These are phyloP conservation scores for Sarcomyxa edulis DNA, from an alignment of 768 basidiomycete species.

Conservation along the genomic window DNA sequence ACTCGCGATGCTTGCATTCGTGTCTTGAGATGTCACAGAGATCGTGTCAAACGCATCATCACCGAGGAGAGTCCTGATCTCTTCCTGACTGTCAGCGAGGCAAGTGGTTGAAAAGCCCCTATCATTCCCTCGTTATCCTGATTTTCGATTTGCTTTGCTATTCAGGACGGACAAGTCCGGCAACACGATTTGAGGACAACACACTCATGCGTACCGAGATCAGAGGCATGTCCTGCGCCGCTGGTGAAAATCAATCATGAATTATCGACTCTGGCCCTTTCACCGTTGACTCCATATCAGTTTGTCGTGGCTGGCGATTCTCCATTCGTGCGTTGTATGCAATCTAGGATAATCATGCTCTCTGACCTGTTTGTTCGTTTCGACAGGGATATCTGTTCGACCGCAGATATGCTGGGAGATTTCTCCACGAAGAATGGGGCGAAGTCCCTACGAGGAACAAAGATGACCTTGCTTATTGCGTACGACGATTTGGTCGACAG, in stretches of 20 bases:
- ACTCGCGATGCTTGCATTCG: slow-evolving; percentile 44
- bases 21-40: slow-evolving; percentile 62
- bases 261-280: slow-evolving; percentile 70
- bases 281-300: slow-evolving; percentile 75
- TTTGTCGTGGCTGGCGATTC: slow-evolving; percentile 83
- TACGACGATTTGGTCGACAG: slow-evolving; percentile 68
- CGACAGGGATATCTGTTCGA: slow-evolving; percentile 78
- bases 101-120: slow-evolving; percentile 26
- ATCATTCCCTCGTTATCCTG: background rate
- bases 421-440: slow-evolving; percentile 69
- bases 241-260: slow-evolving; percentile 61
- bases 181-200: slow-evolving; percentile 78
- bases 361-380: slow-evolving; percentile 4
- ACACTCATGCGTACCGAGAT: slow-evolving; percentile 49
- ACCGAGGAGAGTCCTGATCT: slow-evolving; percentile 74
- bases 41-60: slow-evolving; percentile 73
- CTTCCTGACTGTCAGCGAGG: slow-evolving; percentile 80
- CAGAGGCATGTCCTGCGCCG: slow-evolving; percentile 59
- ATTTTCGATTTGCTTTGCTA: background rate
- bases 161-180: slow-evolving; percentile 81
- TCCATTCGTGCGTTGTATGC: slow-evolving; percentile 50
- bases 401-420: slow-evolving; percentile 63
- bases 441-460: slow-evolving; percentile 33
- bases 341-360: background rate
- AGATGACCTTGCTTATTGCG: slow-evolving; percentile 65